Base-by-base conservation (phyloP, 352 stramenopile species). In the Globisporangium acanthophoron region DNA sequence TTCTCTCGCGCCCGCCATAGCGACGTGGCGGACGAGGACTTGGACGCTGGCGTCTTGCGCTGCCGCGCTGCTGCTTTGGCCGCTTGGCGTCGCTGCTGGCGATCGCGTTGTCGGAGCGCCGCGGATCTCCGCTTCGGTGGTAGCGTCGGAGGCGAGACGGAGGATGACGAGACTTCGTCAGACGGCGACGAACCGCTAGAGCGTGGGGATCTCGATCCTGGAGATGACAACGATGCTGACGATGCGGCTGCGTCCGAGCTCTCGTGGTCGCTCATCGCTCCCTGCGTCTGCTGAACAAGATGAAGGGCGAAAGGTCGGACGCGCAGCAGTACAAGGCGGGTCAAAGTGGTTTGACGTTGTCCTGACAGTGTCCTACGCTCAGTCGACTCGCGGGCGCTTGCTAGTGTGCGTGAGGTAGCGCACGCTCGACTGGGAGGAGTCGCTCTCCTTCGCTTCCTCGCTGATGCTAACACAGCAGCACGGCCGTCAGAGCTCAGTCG, bases 361-460 rank as follows among this genome's bases (percentile, higher is more conserved):
- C 24, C 24, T 3, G 24, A 27, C 24, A 27, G 24, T 27, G 24
- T 27, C 24, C 24, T 27, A 8, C n/a, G 15, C 33, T 65, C 41
- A 81, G 54, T 78, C 61, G n/a, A 79, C 54, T 1, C 72, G 70
- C 13, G 59, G 62, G 33, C 78, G 76, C 61, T 89, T 89, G 48
- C 59, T 78, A 55, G 57, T 78, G 56, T 89, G 76, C 2, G 79
- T 78, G 46, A 87, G 65, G 63, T 89, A 87, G 13, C 76, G 70
- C n/a, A 62, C 64, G 37, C 85, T 76, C 54, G 70, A 58, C 58
- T 84, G 78, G 0, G 76, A 85, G 0, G 76, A 73, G 59, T 78
- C 67, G 64, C 67, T 80, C 41, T 73, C 67, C 33, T 61, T 47
- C 13, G 24, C 44, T 40, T 51, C 45, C 3, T 65, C 40, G 3